Evolutionary conservation across 2,329 filamentous ascomycete species (phyloP), one percentile per base, ranked within the genome.

Genomic region (Xylaria sp.): DNA sequence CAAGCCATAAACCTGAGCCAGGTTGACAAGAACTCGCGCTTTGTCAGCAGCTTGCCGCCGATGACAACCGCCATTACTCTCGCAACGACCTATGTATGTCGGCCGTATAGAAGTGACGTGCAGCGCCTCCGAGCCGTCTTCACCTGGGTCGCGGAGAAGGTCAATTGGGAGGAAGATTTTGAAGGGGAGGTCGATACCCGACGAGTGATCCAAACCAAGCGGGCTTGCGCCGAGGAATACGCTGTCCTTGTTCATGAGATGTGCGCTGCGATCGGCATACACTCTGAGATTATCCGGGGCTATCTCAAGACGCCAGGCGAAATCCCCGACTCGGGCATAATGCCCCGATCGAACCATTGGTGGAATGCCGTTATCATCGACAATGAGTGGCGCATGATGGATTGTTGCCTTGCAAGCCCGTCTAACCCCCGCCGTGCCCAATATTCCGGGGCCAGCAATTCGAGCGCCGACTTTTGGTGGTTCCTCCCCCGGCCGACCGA

Each of bases 331-430:
- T 78, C 92, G 40, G 90, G 89, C 57, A 88, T 88, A 53, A 85
- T 93, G 71, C 90, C 91, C n/a, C 85, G 88, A 24, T 83, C 93
- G 0, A 99, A 99, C 67, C 94, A 99, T 74, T 97, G 90, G 86
- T 99, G 94, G 94, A 99, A 99, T 64, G 87, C 91, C 0, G 91
- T 97, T 17, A 76, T 97, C 34, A 87, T 97, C 7, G 94, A 99
- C 71, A 88, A 90, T 19, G 92, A 97, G 73, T 99, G 94, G 94
- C 89, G 94, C 46, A 89, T 97, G 61, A 91, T 99, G 77, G 94
- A 99, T 71, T 94, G 91, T 70, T 95, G 91, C 34, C 79, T 99
- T 44, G 92, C 94, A 3, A 92, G 89, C 59, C 92, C 93, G 11
- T 96, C 93, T 0, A 91, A 97, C 66, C 93, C 94, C 8, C 86